Conservation (phyloP, 2,329 filamentous ascomycete genomes). For the Venturia effusa region DNA sequence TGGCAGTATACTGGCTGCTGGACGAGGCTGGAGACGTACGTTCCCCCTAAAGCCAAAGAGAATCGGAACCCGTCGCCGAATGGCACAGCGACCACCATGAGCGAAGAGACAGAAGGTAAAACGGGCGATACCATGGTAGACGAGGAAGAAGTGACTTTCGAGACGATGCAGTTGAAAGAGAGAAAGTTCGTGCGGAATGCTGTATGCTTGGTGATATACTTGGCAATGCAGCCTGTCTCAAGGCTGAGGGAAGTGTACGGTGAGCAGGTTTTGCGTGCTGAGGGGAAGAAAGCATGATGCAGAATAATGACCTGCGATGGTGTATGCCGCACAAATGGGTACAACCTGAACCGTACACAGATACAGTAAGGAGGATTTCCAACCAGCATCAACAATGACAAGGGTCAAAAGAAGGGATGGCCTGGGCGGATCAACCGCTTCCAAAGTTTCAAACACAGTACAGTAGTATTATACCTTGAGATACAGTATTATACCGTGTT, state of each 20-base stretch:
- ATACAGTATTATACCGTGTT: background rate
- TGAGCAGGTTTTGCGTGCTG: background rate
- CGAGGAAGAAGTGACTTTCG: conserved; percentile 11
- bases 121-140: conserved; percentile 8
- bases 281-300: background rate
- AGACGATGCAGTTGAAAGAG: conserved; percentile 5
- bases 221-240: conserved; percentile 8
- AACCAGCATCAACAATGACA: too few species aligned
- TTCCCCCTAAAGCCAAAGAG: background rate
- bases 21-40: conserved; percentile 10
- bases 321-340: background rate
- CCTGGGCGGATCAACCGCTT: too few species aligned
- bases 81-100: background rate
- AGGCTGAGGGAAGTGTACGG: conserved; percentile 9
- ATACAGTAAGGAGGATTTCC: too few species aligned
- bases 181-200: conserved; percentile 10
- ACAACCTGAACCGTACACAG: too few species aligned
- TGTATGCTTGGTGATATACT: conserved; percentile 12
- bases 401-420: too few species aligned
- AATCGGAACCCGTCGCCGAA: background rate
- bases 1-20: conserved; percentile 12
- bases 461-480: too few species aligned
- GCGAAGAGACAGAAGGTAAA: background rate
- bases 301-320: background rate
- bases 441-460: too few species aligned